Evolutionary conservation across 192 early-diverging fungal species (phyloP).

Genomic region (Gamsiella multidivaricata): DNA sequence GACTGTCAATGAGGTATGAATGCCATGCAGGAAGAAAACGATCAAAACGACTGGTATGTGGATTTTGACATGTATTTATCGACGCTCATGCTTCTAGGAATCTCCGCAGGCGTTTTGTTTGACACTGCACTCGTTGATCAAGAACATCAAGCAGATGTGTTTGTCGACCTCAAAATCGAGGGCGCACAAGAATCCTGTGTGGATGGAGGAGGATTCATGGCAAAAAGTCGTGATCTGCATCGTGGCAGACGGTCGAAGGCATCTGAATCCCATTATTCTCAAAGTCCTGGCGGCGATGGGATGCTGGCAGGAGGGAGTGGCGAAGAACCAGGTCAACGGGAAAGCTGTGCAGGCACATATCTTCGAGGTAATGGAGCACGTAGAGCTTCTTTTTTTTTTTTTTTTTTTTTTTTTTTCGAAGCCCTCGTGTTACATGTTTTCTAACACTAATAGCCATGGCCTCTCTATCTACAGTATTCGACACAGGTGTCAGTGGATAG

Average conservation of each 20-base stretch:
- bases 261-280: conserved; percentile 30
- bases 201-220: conserved; percentile 46
- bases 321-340: conserved; percentile 51
- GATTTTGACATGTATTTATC: too few species aligned
- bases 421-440: not conserved
- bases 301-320: conserved; percentile 53
- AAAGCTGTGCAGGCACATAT: conserved; percentile 49
- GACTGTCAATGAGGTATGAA: conserved; percentile 79
- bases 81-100: too few species aligned
- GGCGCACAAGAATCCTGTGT: conserved; percentile 40
- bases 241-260: conserved; percentile 42
- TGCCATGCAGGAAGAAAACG: not conserved
- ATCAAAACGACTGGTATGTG: not conserved
- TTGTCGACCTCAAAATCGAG: conserved; percentile 19
- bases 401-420: too few species aligned
- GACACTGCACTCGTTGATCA: conserved; percentile 48
- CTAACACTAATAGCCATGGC: too few species aligned
- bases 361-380: conserved; percentile 23
- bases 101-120: conserved; percentile 45
- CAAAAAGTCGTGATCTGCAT: conserved; percentile 49
- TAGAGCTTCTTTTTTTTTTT: not conserved
- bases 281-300: conserved; percentile 48
- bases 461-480: conserved; percentile 9
- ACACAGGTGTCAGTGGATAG: conserved; percentile 51
- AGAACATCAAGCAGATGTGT: conserved; percentile 46